Evolutionary conservation across 148 eudicot genomes (phyloP).

Genomic region (Tetragonia tetragonoides): DNA sequence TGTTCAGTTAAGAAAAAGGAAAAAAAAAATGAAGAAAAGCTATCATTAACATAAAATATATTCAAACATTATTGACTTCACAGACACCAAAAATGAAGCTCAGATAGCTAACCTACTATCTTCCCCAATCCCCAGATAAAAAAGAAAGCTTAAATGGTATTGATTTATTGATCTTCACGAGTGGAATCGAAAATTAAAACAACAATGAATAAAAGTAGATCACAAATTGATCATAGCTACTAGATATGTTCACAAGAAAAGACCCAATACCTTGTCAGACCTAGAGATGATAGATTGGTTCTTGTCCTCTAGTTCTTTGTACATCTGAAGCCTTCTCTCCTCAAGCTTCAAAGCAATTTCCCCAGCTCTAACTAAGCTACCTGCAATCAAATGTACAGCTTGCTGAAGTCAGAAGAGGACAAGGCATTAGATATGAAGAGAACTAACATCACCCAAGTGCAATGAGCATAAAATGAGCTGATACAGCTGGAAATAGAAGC

Average conservation of each 20-base stretch:
- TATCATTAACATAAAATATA: neutral
- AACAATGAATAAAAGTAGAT: neutral
- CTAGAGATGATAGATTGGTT: conserved; percentile 43
- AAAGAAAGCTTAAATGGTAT: neutral
- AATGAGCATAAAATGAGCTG: neutral
- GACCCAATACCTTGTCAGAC: conserved; percentile 44
- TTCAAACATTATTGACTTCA: neutral
- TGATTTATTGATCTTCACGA: neutral
- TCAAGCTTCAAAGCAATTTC: conserved; percentile 74
- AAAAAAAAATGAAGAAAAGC: neutral
- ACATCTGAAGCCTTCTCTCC: conserved; percentile 52
- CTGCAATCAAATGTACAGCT: conserved; percentile 29
- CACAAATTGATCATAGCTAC: neutral
- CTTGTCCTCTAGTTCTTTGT: conserved; percentile 50
- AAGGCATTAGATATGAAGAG: neutral
- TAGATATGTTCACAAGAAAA: neutral
- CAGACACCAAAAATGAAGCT: neutral
- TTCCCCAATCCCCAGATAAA: neutral
- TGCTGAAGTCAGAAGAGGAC: neutral
- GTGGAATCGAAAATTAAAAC: neutral
- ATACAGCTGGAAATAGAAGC: neutral
- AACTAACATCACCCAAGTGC: neutral
- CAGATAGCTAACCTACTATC: neutral
- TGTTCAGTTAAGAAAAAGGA: conserved; percentile 32
- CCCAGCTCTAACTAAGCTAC: conserved; percentile 51